These are phyloP conservation scores for Vitellaria paradoxa DNA, from an alignment of 179 eudicot genomes.

Conservation along the genomic window DNA sequence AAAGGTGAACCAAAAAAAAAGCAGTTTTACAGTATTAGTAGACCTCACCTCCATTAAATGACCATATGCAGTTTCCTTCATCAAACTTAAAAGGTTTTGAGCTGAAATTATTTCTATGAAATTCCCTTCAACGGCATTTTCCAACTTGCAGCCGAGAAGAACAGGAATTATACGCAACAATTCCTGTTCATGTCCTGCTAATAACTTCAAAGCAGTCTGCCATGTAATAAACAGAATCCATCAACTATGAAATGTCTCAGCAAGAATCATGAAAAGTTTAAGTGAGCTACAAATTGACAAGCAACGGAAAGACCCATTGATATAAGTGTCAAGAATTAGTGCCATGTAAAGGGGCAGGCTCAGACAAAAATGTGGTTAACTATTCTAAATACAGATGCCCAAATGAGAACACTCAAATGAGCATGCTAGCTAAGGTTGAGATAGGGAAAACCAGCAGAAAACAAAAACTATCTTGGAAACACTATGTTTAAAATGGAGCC, in stretches of 20 bases:
- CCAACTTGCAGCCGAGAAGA: constrained; percentile 66
- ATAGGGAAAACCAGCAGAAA: not conserved
- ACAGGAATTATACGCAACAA: constrained; percentile 56
- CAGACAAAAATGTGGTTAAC: not conserved
- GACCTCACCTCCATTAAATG: constrained; percentile 90
- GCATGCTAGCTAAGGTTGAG: not conserved
- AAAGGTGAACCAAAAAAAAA: not conserved
- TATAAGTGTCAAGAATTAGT: not conserved
- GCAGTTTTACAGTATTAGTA: not conserved
- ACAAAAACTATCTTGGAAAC: not conserved
- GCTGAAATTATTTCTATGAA: constrained; percentile 32
- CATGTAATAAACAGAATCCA: constrained; percentile 24
- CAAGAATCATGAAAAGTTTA: not conserved
- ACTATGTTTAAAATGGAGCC: not conserved
- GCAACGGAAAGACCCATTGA: not conserved
- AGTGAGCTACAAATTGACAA: not conserved
- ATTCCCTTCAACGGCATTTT: constrained; percentile 37
- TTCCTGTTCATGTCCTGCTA: constrained; percentile 61
- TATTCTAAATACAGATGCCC: not conserved
- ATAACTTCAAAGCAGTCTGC: constrained; percentile 82
- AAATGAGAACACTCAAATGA: not conserved
- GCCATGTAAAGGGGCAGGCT: not conserved
- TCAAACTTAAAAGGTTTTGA: constrained; percentile 44
- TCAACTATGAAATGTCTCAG: not conserved
- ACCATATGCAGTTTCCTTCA: constrained; percentile 80